These are phyloP conservation scores for Diplocarpon mali DNA, from an alignment of 2,329 filamentous ascomycete species.

Conservation along the genomic window DNA sequence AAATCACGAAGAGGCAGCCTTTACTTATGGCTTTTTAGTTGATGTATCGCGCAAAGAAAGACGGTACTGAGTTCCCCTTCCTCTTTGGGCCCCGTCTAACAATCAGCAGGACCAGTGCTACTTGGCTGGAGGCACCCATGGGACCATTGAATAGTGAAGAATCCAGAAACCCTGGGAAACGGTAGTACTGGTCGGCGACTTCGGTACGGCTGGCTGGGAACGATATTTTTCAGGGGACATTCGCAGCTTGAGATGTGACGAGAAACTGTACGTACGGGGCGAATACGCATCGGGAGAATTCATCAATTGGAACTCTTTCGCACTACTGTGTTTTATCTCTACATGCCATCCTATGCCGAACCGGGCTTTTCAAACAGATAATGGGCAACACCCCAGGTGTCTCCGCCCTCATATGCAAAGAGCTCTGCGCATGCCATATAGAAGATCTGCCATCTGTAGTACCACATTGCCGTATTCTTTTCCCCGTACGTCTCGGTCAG, in stretches of 20 bases:
- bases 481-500: conserved; percentile 55
- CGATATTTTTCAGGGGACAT: background rate
- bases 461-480: conserved; percentile 49
- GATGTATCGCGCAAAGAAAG: conserved; percentile 94
- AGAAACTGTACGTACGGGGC: conserved; percentile 9
- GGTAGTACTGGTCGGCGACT: background rate
- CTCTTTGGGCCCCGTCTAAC: conserved; percentile 11
- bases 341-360: conserved; percentile 4
- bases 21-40: conserved; percentile 44
- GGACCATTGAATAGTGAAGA: conserved; percentile 58
- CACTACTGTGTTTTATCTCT: background rate
- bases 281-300: background rate
- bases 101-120: conserved; percentile 52
- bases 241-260: background rate
- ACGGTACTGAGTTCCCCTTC: conserved; percentile 43
- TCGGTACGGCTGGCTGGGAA: no score
- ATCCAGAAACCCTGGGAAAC: background rate
- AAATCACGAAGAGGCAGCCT: background rate
- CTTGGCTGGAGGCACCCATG: conserved; percentile 94
- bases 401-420: conserved; percentile 53
- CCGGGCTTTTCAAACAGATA: conserved; percentile 51
- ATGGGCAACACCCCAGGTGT: conserved; percentile 58
- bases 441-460: conserved; percentile 61
- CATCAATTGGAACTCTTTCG: conserved; percentile 1
- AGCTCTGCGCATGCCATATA: conserved; percentile 62